Evolutionary conservation across 768 basidiomycete species (phyloP).

Genomic region (Tricholoma flavovirens): DNA sequence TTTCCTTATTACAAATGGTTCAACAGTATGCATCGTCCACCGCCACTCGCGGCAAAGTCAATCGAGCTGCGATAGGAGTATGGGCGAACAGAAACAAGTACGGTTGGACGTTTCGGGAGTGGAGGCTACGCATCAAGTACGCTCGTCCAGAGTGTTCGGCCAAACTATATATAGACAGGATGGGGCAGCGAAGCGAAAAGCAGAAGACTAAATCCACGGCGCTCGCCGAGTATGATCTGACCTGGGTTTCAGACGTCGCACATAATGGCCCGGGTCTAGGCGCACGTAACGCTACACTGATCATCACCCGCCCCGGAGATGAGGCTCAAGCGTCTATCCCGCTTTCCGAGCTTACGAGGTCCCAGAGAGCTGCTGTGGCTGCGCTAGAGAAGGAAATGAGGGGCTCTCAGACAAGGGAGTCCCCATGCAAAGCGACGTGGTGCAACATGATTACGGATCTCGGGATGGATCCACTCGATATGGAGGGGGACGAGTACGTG

Average conservation of each 20-base stretch:
- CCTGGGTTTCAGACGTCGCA: neutral
- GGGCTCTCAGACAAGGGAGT: neutral
- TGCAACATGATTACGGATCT: constrained; percentile 9
- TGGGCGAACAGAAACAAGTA: constrained; percentile 3
- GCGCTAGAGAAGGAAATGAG: neutral
- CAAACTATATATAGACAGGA: neutral
- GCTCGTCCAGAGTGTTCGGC: constrained; percentile 1
- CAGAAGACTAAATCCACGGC: neutral
- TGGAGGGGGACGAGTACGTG: neutral
- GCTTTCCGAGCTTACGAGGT: neutral
- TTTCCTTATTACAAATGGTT: constrained; percentile 2
- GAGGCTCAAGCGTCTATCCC: neutral
- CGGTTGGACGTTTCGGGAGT: constrained; percentile 1
- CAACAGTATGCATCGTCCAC: constrained; percentile 3
- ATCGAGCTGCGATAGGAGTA: neutral
- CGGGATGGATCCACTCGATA: neutral
- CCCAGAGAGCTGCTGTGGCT: neutral
- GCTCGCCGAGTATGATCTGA: neutral
- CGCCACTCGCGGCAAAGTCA: constrained; percentile 1
- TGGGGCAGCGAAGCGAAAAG: neutral
- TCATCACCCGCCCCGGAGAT: neutral
- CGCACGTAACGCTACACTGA: neutral
- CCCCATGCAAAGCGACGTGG: constrained; percentile 9
- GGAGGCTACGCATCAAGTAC: constrained; percentile 2
- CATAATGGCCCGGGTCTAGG: neutral